phyloP scores from a whole-genome alignment of 1,284 basidiomycete genomes.

The Sporisorium sorghi region DNA sequence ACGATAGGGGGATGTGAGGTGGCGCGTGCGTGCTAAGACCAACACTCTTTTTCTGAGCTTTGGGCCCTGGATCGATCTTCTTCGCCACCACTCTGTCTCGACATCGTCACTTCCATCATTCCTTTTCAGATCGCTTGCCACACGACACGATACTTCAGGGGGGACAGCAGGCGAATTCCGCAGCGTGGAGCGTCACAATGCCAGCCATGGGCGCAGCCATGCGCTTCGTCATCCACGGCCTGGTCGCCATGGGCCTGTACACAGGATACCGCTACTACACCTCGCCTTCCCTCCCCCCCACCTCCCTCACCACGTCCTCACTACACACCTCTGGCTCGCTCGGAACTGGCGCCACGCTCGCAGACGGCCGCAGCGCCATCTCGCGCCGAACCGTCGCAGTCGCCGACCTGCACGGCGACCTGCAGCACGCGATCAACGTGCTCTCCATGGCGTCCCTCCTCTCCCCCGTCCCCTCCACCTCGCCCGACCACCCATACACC shows the following conservation, averaged over 20 bases:
- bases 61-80: background rate
- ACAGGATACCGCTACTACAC: slow-evolving; percentile 25
- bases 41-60: slow-evolving; percentile 6
- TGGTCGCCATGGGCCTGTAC: slow-evolving; percentile 25
- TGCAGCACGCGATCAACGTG: slow-evolving; percentile 61
- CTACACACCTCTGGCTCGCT: slow-evolving; percentile 15
- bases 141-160: too few species aligned
- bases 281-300: background rate
- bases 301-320: background rate
- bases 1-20: too few species aligned
- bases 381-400: slow-evolving; percentile 58
- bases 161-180: too few species aligned
- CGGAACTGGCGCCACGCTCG: background rate
- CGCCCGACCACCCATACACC: background rate
- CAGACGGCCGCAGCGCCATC: slow-evolving; percentile 23
- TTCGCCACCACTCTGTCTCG: slow-evolving; percentile 2
- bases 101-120: too few species aligned
- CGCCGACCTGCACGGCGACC: slow-evolving; percentile 66
- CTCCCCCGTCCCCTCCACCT: slow-evolving; percentile 6
- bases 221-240: slow-evolving; percentile 24
- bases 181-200: slow-evolving; percentile 3
- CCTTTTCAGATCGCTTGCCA: too few species aligned
- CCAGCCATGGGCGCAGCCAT: slow-evolving; percentile 7
- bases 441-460: slow-evolving; percentile 59
- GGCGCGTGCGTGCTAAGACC: slow-evolving; percentile 16